phyloP scores from a whole-genome alignment of 2,329 filamentous ascomycete species.

The Hypoxylon sp. region DNA sequence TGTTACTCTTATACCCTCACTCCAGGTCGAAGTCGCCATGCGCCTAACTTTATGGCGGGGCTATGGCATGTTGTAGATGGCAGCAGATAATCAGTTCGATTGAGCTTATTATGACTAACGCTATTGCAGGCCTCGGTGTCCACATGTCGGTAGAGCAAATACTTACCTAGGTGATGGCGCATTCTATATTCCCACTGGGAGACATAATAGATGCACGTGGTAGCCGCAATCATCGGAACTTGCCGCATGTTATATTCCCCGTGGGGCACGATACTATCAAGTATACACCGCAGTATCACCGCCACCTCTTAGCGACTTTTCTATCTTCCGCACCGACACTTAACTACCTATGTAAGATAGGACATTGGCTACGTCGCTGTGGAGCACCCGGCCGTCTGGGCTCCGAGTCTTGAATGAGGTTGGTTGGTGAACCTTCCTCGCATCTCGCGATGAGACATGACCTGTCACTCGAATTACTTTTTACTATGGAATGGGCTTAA shows the following conservation, averaged over 20 bases:
- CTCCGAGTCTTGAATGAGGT: not conserved
- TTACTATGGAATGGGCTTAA: too few relatives aligned
- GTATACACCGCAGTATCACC: constrained; percentile 12
- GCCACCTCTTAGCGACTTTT: constrained; percentile 21
- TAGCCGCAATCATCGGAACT: constrained; percentile 7
- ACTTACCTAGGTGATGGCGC: not conserved
- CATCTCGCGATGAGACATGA: constrained; percentile 20
- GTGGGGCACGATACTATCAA: constrained; percentile 2
- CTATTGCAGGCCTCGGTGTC: constrained; percentile 9
- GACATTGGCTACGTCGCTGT: constrained; percentile 6
- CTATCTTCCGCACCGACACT: not conserved
- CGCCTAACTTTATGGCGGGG: not conserved
- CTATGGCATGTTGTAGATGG: not conserved
- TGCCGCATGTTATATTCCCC: constrained; percentile 6
- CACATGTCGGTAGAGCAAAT: not conserved
- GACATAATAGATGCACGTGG: constrained; percentile 18
- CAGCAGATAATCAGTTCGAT: not conserved
- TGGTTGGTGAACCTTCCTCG: constrained; percentile 10
- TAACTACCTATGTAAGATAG: not conserved
- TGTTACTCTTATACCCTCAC: too few relatives aligned
- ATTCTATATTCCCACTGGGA: constrained; percentile 12
- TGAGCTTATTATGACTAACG: constrained; percentile 7
- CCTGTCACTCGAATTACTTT: constrained; percentile 8
- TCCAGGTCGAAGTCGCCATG: not conserved
- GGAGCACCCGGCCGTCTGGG: constrained; percentile 10